phyloP scores from a whole-genome alignment of 2,329 filamentous ascomycete species.

The Xylogone sp. region DNA sequence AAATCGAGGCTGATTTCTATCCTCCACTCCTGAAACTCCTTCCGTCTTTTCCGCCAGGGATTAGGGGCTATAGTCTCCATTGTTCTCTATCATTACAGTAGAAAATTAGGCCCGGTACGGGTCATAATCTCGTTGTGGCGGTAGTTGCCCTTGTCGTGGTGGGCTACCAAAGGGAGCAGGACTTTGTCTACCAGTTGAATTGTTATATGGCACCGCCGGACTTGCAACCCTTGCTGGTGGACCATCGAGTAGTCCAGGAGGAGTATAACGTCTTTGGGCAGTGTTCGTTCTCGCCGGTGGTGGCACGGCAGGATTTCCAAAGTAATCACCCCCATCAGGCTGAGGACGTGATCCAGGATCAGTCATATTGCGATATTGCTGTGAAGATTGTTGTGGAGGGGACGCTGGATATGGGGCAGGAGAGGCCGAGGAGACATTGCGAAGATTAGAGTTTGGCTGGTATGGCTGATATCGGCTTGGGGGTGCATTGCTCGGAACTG shows the following conservation, averaged over 20 bases:
- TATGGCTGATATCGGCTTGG: not conserved
- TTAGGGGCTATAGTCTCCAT: no score
- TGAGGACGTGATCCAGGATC: conserved; percentile 17
- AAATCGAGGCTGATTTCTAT: not conserved
- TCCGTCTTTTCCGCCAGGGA: not conserved
- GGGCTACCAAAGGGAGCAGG: not conserved
- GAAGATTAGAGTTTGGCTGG: conserved; percentile 15
- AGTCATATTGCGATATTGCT: conserved; percentile 20
- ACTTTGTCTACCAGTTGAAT: not conserved
- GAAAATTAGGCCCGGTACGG: not conserved
- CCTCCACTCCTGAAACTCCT: not conserved
- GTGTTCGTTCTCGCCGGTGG: conserved; percentile 8
- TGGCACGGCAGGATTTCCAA: conserved; percentile 8
- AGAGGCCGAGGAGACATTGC: conserved; percentile 9
- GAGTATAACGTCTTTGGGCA: not conserved
- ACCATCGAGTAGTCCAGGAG: not conserved
- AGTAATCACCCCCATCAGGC: conserved; percentile 10
- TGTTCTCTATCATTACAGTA: no score
- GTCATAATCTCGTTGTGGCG: not conserved
- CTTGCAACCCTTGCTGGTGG: not conserved
- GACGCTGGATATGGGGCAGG: conserved; percentile 6
- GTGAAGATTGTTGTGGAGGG: conserved; percentile 12
- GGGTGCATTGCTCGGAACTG: conserved; percentile 2
- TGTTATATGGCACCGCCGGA: not conserved
- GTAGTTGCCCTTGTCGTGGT: not conserved